Percentiles rank a stretch among this genome's conserved stretches.
Conservation (phyloP, 495 filamentous ascomycete genomes). For the Hyaloscypha variabilis region DNA sequence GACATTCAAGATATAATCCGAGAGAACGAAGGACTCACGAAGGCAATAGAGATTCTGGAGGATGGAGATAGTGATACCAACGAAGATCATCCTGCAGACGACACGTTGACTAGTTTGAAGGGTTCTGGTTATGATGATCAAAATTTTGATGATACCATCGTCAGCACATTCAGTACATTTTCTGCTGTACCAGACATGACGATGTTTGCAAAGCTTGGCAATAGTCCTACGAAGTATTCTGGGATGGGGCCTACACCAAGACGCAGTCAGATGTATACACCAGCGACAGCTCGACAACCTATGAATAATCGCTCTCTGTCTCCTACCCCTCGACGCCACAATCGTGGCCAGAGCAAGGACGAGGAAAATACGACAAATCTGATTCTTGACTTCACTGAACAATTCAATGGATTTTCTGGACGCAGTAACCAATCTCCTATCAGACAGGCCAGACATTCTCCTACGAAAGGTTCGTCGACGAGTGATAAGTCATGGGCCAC, state of each 20-base stretch:
- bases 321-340: conserved; percentile 36
- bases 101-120: conserved; percentile 73
- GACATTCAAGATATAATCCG: conserved; percentile 38
- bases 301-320: conserved; percentile 23
- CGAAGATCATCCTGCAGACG: conserved; percentile 51
- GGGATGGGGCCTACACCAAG: conserved; percentile 31
- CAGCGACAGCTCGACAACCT: conserved; percentile 36
- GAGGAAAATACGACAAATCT: conserved; percentile 62
- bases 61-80: conserved; percentile 38
- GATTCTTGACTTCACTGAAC: conserved; percentile 86
- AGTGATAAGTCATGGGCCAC: conserved; percentile 23
- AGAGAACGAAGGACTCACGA: conserved; percentile 42
- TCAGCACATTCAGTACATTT: conserved; percentile 85
- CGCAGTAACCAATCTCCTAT: conserved; percentile 21
- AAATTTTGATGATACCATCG: conserved; percentile 72
- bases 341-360: conserved; percentile 37
- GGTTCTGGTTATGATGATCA: conserved; percentile 25
- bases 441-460: conserved; percentile 39
- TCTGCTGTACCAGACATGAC: conserved; percentile 89
- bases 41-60: conserved; percentile 55
- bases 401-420: conserved; percentile 58
- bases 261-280: conserved; percentile 26
- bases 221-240: conserved; percentile 50
- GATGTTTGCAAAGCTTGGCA: conserved; percentile 72
- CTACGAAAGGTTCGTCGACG: conserved; percentile 36